A percentile compares a stretch with the other conserved stretches of the same genome.
These are phyloP conservation scores for Grammothele lineata DNA, from an alignment of 768 basidiomycete species.

Conservation along the genomic window DNA sequence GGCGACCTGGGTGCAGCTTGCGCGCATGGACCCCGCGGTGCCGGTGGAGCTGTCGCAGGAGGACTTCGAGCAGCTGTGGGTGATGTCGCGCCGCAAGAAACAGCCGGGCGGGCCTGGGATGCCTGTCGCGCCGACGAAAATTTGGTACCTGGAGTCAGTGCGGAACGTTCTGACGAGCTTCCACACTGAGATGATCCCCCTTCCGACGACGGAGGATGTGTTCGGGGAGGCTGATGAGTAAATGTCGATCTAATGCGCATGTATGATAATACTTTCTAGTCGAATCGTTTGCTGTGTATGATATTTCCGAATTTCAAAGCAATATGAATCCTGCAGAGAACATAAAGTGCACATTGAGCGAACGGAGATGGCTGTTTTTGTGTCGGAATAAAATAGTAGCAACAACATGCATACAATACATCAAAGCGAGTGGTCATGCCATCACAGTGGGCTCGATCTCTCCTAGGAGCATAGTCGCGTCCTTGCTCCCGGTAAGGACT, in stretches of 20 bases:
- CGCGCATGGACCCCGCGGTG: constrained; percentile 29
- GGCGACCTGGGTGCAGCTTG: constrained; percentile 69
- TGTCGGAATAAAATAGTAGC: background rate
- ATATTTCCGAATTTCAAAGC: too few species aligned
- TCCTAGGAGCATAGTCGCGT: constrained; percentile 87
- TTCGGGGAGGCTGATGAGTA: background rate
- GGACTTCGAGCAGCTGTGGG: constrained; percentile 3
- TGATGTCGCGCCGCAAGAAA: constrained; percentile 23
- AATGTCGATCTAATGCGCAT: background rate
- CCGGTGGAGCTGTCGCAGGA: constrained; percentile 1
- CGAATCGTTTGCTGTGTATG: background rate
- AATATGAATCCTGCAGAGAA: too few species aligned
- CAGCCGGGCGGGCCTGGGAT: constrained; percentile 19
- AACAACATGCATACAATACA: background rate
- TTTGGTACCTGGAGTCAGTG: constrained; percentile 62
- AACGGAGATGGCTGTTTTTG: too few species aligned
- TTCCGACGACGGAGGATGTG: constrained; percentile 12
- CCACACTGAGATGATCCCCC: constrained; percentile 30
- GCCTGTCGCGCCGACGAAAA: constrained; percentile 26
- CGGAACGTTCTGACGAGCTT: constrained; percentile 52
- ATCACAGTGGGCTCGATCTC: constrained; percentile 72
- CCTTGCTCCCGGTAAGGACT: constrained; percentile 93
- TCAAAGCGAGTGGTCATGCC: constrained; percentile 7
- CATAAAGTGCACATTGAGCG: too few species aligned
- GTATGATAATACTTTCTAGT: too few species aligned